phyloP scores from a whole-genome alignment of 345 rosid genomes.

The Rhodamnia rubescens region DNA sequence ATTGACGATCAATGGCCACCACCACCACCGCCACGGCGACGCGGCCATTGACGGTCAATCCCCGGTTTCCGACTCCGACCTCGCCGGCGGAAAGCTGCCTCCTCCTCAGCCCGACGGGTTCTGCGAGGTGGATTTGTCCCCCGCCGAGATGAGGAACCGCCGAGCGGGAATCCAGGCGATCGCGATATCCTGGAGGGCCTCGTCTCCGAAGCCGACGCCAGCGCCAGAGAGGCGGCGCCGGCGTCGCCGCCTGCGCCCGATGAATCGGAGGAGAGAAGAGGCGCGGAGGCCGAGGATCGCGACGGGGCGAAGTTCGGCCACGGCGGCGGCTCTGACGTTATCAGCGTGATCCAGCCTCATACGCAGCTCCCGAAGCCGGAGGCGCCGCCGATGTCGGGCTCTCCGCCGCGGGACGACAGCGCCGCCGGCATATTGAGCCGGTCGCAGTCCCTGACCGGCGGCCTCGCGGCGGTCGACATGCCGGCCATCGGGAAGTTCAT shows the following conservation, averaged over 20 bases:
- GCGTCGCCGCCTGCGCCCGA: background rate
- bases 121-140: background rate
- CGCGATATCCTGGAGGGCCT: background rate
- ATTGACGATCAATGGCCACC: background rate
- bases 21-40: background rate
- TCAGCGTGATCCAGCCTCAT: slow-evolving; percentile 33
- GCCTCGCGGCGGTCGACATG: slow-evolving; percentile 14
- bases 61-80: background rate
- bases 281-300: background rate
- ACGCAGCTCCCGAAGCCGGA: slow-evolving; percentile 67
- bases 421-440: background rate
- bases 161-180: background rate
- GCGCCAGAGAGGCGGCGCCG: background rate
- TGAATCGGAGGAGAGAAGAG: background rate
- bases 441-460: slow-evolving; percentile 21
- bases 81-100: background rate
- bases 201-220: background rate
- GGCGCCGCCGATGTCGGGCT: slow-evolving; percentile 44
- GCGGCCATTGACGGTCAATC: background rate
- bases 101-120: background rate
- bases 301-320: background rate
- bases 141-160: background rate
- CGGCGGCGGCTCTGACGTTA: background rate
- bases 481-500: slow-evolving; percentile 45
- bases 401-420: background rate